Evolutionary conservation across 1,284 basidiomycete species (phyloP).

Genomic region (Trametes versicolor): DNA sequence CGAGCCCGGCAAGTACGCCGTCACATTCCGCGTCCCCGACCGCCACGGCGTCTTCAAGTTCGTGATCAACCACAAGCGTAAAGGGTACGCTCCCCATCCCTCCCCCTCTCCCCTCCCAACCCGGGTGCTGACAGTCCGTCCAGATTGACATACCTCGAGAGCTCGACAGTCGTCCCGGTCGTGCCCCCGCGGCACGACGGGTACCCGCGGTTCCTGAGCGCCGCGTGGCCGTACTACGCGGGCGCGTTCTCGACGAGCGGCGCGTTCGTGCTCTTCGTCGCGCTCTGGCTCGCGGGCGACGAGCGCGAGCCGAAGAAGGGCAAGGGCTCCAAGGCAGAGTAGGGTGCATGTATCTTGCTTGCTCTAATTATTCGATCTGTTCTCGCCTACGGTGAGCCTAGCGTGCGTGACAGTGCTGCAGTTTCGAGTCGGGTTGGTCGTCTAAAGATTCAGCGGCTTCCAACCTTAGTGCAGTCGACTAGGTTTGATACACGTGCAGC

Average conservation of each 20-base stretch:
- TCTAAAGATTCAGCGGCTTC: no score
- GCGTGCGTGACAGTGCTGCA: no score
- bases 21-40: conserved; percentile 90
- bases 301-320: conserved; percentile 56
- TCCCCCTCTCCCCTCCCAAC: not conserved
- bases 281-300: conserved; percentile 87
- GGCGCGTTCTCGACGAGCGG: conserved; percentile 89
- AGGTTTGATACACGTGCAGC: no score
- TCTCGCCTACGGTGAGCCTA: not conserved
- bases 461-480: no score
- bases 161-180: conserved; percentile 84
- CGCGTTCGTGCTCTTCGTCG: conserved; percentile 86
- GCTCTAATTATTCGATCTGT: conserved; percentile 14
- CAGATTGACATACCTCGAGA: conserved; percentile 79
- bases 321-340: conserved; percentile 43
- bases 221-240: conserved; percentile 95
- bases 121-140: not conserved
- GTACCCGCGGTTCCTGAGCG: conserved; percentile 93
- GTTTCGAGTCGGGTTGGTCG: not conserved
- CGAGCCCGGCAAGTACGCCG: conserved; percentile 74
- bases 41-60: conserved; percentile 99
- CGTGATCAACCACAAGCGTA: conserved; percentile 87
- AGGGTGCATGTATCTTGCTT: conserved; percentile 27
- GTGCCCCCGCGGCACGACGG: conserved; percentile 95
- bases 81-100: conserved; percentile 66